Evolutionary conservation across 2,329 filamentous ascomycete species (phyloP).

Genomic region (Cryphonectria radicalis): DNA sequence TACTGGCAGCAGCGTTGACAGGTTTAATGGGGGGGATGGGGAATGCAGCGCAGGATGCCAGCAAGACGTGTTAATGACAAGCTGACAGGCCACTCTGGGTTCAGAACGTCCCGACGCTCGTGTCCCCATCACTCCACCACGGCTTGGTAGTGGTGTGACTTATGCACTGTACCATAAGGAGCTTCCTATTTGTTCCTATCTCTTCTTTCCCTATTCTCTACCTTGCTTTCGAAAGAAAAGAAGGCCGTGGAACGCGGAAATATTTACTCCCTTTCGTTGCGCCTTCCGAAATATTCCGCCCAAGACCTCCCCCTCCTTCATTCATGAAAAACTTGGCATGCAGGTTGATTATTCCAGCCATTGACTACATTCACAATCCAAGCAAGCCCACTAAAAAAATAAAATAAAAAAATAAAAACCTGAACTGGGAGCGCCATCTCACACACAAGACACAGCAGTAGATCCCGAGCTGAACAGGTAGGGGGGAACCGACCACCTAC

Average conservation of each 20-base stretch:
- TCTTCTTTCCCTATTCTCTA: not conserved
- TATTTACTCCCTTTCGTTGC: not conserved
- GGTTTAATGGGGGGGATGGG: slow-evolving; percentile 5
- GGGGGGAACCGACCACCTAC: not conserved
- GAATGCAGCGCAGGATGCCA: not conserved
- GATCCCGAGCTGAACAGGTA: not conserved
- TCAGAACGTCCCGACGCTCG: not conserved
- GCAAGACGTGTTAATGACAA: slow-evolving; percentile 22
- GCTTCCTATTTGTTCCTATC: not conserved
- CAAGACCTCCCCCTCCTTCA: not conserved
- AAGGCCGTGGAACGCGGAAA: not conserved
- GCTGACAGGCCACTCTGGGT: slow-evolving; percentile 16
- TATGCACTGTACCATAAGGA: not conserved
- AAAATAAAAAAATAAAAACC: too few relatives aligned
- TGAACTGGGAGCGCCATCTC: not conserved
- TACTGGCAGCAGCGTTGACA: slow-evolving; percentile 18
- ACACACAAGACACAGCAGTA: not conserved
- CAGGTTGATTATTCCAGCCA: not conserved
- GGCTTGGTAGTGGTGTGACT: slow-evolving; percentile 20
- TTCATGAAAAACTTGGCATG: not conserved
- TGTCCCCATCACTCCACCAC: slow-evolving; percentile 24
- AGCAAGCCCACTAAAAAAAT: not conserved
- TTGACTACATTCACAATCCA: not conserved
- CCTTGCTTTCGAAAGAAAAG: not conserved
- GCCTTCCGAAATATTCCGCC: not conserved